phyloP scores from a whole-genome alignment of 495 filamentous ascomycete genomes.

The Annulohypoxylon bovei region DNA sequence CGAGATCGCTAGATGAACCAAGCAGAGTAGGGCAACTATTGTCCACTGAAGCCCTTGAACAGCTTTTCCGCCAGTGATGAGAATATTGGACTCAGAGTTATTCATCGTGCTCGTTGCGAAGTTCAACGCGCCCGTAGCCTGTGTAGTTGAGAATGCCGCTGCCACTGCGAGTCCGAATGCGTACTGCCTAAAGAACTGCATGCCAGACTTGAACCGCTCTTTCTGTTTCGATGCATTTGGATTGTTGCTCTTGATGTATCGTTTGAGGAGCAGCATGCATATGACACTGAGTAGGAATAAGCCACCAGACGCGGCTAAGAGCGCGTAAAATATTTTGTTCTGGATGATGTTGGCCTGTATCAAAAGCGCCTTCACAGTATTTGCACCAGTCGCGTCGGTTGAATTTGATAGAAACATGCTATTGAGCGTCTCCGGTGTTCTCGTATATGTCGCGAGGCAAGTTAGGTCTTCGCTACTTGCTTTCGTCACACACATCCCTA shows the following conservation, averaged over 20 bases:
- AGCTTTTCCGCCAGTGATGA: not conserved
- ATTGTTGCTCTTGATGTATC: not conserved
- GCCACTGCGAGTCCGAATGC: slow-evolving; percentile 1
- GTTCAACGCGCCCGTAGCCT: not conserved
- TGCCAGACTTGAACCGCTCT: not conserved
- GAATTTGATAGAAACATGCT: not conserved
- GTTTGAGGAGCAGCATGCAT: not conserved
- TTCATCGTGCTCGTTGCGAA: not conserved
- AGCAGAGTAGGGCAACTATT: slow-evolving; percentile 1
- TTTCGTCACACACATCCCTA: slow-evolving; percentile 5
- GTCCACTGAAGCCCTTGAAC: not conserved
- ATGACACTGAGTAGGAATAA: not conserved
- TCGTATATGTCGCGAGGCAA: not conserved
- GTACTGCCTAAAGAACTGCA: not conserved
- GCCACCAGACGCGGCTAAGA: not conserved
- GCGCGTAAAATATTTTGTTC: slow-evolving; percentile 1
- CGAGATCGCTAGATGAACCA: not conserved
- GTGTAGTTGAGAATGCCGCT: slow-evolving; percentile 2
- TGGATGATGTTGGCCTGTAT: not conserved
- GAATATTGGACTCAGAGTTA: not conserved
- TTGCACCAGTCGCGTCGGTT: not conserved
- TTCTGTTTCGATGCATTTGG: not conserved
- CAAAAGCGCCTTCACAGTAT: not conserved
- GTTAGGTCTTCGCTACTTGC: not conserved
- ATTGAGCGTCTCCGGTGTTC: not conserved